Base-by-base conservation (phyloP, 2,329 filamentous ascomycete genomes). In the Myriosclerotinia curreyana region DNA sequence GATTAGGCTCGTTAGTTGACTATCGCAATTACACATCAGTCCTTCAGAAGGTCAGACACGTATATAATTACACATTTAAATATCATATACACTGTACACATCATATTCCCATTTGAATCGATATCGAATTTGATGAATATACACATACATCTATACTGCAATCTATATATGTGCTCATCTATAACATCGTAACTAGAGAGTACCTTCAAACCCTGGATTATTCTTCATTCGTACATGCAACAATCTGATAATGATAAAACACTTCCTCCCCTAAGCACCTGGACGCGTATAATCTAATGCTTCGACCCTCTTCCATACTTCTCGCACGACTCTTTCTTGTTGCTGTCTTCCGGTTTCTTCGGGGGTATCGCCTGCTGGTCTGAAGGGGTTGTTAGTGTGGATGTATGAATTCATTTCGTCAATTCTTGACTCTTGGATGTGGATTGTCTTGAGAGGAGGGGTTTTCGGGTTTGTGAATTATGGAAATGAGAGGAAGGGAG, bases 251-350 rank as follows among this genome's bases (percentile, higher is more conserved):
- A 7, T 7, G 17, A 44, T 20, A 1, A 22, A 46, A 11, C n/a
- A 3, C 44, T 17, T 25, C 52, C 34, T 25, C 42, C 7, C 14
- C n/a, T 34, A 63, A 15, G 78, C 81, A 1, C 87, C 87, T 0
- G 87, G 89, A 25, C 89, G 80, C 31, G 78, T 77, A 72, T 92
- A 92, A 69, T 91, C 86, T 62, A 92, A 75, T 15, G 80, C 77
- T 59, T 82, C 78, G 7, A 91, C 89, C 42, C 89, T 80, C 68
- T 82, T 83, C 89, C 90, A 92, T 1, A 90, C 86, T 71, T 91
- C 88, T 51, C 88, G 79, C 2, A 91, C 87, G 0, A 87, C 83
- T 65, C 89, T 79, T 69, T 91, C 88, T 70, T 92, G 90, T 11
- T 82, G 80, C 71, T 91, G 79, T 20, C 86, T 81, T 8, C 81